Conservation (phyloP, 2,329 filamentous ascomycete genomes). For the Paecilomyces sp. region DNA sequence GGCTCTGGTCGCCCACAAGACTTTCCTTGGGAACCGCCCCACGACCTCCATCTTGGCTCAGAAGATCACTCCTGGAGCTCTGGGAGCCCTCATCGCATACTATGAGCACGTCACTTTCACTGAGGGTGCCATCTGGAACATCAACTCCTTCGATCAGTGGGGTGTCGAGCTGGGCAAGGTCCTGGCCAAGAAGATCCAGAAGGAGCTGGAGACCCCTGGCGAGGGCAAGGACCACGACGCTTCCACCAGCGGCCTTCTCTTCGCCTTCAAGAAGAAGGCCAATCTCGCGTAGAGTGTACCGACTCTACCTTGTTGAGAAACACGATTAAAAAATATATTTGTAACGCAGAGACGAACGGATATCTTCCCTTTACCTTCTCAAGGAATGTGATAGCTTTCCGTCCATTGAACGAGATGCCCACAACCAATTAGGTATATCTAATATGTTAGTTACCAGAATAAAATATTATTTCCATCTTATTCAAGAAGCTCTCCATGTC, state of each 20-base stretch:
- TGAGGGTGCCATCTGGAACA: constrained; percentile 97
- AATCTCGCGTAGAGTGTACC: constrained; percentile 29
- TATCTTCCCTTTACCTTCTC: not conserved
- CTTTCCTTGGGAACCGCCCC: constrained; percentile 94
- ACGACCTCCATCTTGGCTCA: constrained; percentile 92
- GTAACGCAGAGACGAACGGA: constrained; percentile 4
- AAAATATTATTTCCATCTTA: not conserved
- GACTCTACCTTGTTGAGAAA: constrained; percentile 5
- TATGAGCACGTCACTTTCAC: constrained; percentile 99
- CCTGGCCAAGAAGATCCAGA: constrained; percentile 83
- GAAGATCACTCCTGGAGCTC: constrained; percentile 86
- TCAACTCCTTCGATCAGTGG: constrained; percentile 99
- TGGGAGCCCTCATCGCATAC: constrained; percentile 94
- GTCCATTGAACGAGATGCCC: not conserved
- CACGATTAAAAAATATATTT: constrained; percentile 7
- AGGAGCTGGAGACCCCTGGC: constrained; percentile 70
- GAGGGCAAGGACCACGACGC: constrained; percentile 71
- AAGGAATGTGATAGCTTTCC: not conserved
- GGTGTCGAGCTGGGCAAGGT: constrained; percentile 97
- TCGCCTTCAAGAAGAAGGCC: constrained; percentile 79
- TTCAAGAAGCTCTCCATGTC: not conserved
- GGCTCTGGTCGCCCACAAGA: constrained; percentile 86
- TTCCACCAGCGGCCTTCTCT: constrained; percentile 82
- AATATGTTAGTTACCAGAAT: not conserved
- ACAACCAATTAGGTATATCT: not conserved